Percentiles rank a stretch among this genome's conserved stretches.
phyloP scores from a whole-genome alignment of 805 yeast species.

The Metschnikowia drakensbergensis region DNA sequence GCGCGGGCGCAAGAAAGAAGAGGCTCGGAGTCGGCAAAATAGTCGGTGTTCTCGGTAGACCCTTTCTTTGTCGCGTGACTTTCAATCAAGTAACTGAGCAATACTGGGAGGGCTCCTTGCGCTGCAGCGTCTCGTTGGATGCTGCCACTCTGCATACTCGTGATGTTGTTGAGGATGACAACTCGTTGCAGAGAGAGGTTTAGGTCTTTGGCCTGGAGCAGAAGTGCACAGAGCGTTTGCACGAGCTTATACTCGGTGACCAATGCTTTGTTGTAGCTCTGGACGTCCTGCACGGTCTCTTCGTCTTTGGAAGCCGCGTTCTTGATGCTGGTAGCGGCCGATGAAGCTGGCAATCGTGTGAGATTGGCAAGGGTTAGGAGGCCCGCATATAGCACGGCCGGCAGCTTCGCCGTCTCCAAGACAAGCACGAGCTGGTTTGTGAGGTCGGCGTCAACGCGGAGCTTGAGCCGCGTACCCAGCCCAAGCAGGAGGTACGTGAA shows the following conservation, averaged over 20 bases:
- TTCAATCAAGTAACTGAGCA: slow-evolving; percentile 37
- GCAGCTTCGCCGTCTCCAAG: slow-evolving; percentile 11
- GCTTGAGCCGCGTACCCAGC: slow-evolving; percentile 5
- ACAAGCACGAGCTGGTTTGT: slow-evolving; percentile 11
- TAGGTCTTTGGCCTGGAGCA: neutral
- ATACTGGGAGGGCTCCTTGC: slow-evolving; percentile 43
- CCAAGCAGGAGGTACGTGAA: slow-evolving; percentile 17
- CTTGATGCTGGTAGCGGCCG: slow-evolving; percentile 27
- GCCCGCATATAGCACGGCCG: slow-evolving; percentile 37
- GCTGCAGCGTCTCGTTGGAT: slow-evolving; percentile 37
- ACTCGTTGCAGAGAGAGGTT: slow-evolving; percentile 15
- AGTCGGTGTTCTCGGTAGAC: slow-evolving; percentile 18
- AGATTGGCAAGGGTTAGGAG: slow-evolving; percentile 40
- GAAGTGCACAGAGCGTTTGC: slow-evolving; percentile 8
- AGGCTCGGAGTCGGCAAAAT: slow-evolving; percentile 12
- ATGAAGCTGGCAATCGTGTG: slow-evolving; percentile 19
- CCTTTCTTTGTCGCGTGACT: slow-evolving; percentile 16
- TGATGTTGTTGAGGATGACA: slow-evolving; percentile 32
- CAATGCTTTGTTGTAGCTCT: slow-evolving; percentile 30
- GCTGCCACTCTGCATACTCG: slow-evolving; percentile 23
- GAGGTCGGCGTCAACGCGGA: slow-evolving; percentile 14
- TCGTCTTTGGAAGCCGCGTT: slow-evolving; percentile 23
- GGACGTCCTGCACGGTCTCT: slow-evolving; percentile 25
- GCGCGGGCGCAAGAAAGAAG: slow-evolving; percentile 36
- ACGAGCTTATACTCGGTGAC: slow-evolving; percentile 23